Evolutionary conservation across 2,329 filamentous ascomycete genomes (phyloP).

Genomic region (Alternaria arbusti): DNA sequence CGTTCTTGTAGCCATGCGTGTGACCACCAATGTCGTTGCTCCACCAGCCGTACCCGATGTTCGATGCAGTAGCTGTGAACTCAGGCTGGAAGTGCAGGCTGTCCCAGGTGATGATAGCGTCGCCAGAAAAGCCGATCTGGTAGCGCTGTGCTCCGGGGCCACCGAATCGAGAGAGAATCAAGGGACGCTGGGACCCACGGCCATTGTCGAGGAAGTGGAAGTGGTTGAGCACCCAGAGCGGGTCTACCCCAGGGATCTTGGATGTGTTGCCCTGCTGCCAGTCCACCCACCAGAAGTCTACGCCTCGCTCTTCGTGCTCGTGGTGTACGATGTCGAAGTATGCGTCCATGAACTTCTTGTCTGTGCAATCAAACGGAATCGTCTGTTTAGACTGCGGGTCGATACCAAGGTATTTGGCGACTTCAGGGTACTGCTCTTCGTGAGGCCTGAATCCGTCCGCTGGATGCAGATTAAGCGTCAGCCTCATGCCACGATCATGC

Average conservation of each 20-base stretch:
- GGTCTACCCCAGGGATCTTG: constrained; percentile 64
- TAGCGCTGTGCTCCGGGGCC: constrained; percentile 69
- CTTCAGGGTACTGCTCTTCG: constrained; percentile 63
- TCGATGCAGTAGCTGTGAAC: constrained; percentile 70
- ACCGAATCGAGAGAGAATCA: constrained; percentile 68
- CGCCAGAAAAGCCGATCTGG: constrained; percentile 69
- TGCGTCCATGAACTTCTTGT: constrained; percentile 62
- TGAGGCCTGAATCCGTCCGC: constrained; percentile 63
- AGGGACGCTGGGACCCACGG: constrained; percentile 51
- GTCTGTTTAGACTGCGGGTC: constrained; percentile 59
- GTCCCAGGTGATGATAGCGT: constrained; percentile 65
- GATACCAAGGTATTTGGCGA: constrained; percentile 60
- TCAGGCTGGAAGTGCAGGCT: constrained; percentile 69
- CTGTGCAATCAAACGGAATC: constrained; percentile 63
- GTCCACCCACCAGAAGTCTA: constrained; percentile 72
- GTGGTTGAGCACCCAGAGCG: constrained; percentile 70
- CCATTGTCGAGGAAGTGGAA: constrained; percentile 65
- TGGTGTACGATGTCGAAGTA: constrained; percentile 65
- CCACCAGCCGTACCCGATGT: constrained; percentile 74
- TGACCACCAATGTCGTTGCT: constrained; percentile 73
- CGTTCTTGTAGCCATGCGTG: constrained; percentile 61
- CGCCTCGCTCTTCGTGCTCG: constrained; percentile 61
- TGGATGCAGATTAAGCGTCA: constrained; percentile 68
- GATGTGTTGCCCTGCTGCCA: constrained; percentile 69
- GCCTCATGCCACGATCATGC: constrained; percentile 59